Evolutionary conservation across 768 basidiomycete species (phyloP).

Genomic region (Mycena amicta): DNA sequence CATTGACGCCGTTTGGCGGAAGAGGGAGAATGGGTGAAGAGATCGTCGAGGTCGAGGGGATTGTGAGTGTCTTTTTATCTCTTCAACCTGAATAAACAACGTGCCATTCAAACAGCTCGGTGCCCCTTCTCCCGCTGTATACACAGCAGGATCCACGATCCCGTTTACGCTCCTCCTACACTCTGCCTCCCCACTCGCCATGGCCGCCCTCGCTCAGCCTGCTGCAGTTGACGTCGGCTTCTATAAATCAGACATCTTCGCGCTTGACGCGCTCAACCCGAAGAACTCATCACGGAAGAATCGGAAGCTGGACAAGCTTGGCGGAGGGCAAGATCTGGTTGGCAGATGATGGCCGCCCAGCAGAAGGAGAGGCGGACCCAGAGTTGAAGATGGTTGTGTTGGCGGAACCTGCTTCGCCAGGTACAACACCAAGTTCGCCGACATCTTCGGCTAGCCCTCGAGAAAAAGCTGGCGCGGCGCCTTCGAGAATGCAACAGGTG

Average conservation of each 20-base stretch:
- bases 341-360: slow-evolving; percentile 11
- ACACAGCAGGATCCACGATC: slow-evolving; percentile 16
- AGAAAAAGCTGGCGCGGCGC: neutral
- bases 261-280: slow-evolving; percentile 10
- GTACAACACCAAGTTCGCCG: neutral
- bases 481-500: slow-evolving; percentile 11
- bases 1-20: slow-evolving; percentile 20
- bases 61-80: neutral
- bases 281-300: slow-evolving; percentile 6
- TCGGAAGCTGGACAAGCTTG: slow-evolving; percentile 2
- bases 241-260: slow-evolving; percentile 14
- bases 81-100: neutral
- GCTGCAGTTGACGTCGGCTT: slow-evolving; percentile 15
- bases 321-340: slow-evolving; percentile 15
- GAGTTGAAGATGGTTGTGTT: slow-evolving; percentile 6
- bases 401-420: neutral
- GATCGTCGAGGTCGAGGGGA: slow-evolving; percentile 16
- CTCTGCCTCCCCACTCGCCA: slow-evolving; percentile 9
- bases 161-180: slow-evolving; percentile 18
- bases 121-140: slow-evolving; percentile 13
- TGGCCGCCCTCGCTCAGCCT: slow-evolving; percentile 19
- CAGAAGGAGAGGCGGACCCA: slow-evolving; percentile 4
- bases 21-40: slow-evolving; percentile 16
- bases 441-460: no score
- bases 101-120: slow-evolving; percentile 13